Evolutionary conservation across 176 grass and related monocot genomes (phyloP).

Genomic region (Hordeum marinum): DNA sequence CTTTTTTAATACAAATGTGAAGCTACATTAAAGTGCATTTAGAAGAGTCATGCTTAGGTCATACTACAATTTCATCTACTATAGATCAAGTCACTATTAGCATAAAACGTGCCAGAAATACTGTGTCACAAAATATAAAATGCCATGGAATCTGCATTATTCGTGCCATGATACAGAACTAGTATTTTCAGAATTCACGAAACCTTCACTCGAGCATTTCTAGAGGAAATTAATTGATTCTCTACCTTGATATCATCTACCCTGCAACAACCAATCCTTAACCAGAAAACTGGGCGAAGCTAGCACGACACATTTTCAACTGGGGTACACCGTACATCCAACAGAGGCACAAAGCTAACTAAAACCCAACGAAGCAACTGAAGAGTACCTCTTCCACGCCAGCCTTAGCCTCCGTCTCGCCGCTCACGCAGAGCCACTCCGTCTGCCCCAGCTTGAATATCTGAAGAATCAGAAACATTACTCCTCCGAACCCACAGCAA

Average conservation of each 20-base stretch:
- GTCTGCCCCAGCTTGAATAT: slow-evolving; percentile 57
- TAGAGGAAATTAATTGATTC: background rate
- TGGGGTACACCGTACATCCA: background rate
- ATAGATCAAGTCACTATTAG: background rate
- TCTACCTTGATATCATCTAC: background rate
- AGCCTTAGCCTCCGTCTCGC: slow-evolving; percentile 44
- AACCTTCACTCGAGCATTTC: background rate
- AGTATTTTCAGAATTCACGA: background rate
- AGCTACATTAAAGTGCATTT: background rate
- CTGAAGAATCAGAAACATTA: slow-evolving; percentile 39
- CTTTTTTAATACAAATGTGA: background rate
- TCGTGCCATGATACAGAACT: background rate
- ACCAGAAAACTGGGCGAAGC: background rate
- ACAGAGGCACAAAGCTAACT: background rate
- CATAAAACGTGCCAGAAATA: background rate
- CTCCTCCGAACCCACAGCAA: background rate
- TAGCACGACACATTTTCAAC: background rate
- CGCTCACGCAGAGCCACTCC: slow-evolving; percentile 71
- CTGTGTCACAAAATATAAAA: background rate
- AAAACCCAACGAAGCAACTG: background rate
- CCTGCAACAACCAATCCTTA: background rate
- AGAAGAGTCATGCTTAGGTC: background rate
- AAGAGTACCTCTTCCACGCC: slow-evolving; percentile 59
- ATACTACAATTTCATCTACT: background rate
- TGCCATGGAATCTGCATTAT: background rate